phyloP scores from a whole-genome alignment of 176 grass and related monocot species.

The Rhynchospora tenuis region DNA sequence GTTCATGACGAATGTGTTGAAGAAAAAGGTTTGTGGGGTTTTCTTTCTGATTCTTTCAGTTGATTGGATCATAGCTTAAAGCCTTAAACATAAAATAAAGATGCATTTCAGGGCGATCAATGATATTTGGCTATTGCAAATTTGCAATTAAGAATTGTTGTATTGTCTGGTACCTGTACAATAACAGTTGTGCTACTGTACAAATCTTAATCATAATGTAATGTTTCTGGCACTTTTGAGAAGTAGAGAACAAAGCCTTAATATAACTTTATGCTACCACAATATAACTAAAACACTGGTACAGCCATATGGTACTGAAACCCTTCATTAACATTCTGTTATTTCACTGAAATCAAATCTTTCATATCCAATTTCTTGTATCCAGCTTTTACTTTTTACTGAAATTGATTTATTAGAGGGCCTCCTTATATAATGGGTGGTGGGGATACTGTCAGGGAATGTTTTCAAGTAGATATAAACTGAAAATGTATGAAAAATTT shows the following conservation, averaged over 20 bases:
- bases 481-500: not conserved
- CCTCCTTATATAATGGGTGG: not conserved
- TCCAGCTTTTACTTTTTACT: not conserved
- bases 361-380: not conserved
- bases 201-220: not conserved
- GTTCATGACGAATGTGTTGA: conserved; percentile 77
- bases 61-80: not conserved
- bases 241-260: too few relatives aligned
- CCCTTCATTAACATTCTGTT: not conserved
- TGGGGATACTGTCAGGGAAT: not conserved
- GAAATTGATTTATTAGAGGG: not conserved
- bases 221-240: not conserved
- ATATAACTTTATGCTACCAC: not conserved
- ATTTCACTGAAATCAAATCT: not conserved
- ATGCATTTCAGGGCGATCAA: not conserved
- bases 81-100: too few relatives aligned
- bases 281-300: not conserved
- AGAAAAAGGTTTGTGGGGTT: conserved; percentile 79
- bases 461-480: not conserved
- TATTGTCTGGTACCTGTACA: not conserved
- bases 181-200: not conserved
- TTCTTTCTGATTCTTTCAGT: not conserved
- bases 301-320: not conserved
- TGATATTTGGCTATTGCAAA: not conserved
- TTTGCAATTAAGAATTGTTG: not conserved